Base-by-base conservation (phyloP, 495 filamentous ascomycete species). In the Letharia lupina region DNA sequence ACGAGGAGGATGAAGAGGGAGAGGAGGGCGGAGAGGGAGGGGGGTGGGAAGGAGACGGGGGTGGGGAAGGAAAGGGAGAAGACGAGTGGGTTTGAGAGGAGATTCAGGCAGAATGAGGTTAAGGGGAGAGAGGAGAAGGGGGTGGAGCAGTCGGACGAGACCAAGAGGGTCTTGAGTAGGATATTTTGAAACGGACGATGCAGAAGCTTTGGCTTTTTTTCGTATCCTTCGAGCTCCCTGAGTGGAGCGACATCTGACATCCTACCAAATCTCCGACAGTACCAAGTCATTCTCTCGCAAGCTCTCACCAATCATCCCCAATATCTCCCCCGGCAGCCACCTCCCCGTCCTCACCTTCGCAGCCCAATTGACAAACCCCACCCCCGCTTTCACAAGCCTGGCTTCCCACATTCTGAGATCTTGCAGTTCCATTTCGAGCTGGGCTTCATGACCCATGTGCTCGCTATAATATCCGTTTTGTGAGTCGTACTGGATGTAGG, bases 1-100 rank as follows among this genome's bases (percentile, higher is more conserved):
- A 84, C 87, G 70, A 84, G 92, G 81, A 79, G 90, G 64, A 85
- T 93, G 71, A 91, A 96, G 77, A 81, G 83, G 68, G 82, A 86
- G 75, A 86, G 86, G 11, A 87, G 83, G 66, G 87, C 84, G 73
- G 91, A 96, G 80, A 92, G 93, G 73, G 91, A 91, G 80, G 80
- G 85, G 68, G 96, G 94, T 70, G 78, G 93, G 42, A 90, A 93
- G 70, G 77, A 93, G 45, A 78, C 82, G 59, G 91, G 93, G 74
- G 82, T 93, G 64, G 91, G 95, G 81, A 89, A 88, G 73, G 82
- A 91, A 39, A 91, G 88, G 56, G 85, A 86, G 60, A 63, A 68
- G 69, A 71, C 52, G 65, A 74, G 39, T 63, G 75, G 58, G 67
- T 81, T 61, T 74, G 82, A 69, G 69, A 81, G 86, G 70, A 81